A percentile compares a stretch with the other conserved stretches of the same genome.
Evolutionary conservation across 495 filamentous ascomycete genomes (phyloP).

Genomic region (Articulospora tetracladia): DNA sequence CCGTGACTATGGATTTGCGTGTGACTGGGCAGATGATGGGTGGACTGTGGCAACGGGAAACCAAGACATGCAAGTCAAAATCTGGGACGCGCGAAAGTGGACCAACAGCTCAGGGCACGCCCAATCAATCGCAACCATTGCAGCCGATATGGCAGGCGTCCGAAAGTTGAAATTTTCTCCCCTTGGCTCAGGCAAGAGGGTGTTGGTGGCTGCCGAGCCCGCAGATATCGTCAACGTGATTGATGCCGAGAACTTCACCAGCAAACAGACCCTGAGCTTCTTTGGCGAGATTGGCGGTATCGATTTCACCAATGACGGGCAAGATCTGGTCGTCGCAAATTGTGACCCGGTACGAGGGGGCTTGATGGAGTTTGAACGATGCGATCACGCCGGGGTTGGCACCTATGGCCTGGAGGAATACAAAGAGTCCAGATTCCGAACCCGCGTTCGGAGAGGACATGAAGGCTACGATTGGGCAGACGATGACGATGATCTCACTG

Average conservation of each 20-base stretch:
- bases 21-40: slow-evolving; percentile 88
- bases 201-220: slow-evolving; percentile 77
- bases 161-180: slow-evolving; percentile 80
- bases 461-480: slow-evolving; percentile 32
- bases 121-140: slow-evolving; percentile 54
- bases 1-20: slow-evolving; percentile 81
- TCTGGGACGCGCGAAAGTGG: slow-evolving; percentile 84
- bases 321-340: slow-evolving; percentile 68
- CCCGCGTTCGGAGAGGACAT: slow-evolving; percentile 1
- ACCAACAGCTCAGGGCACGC: slow-evolving; percentile 38
- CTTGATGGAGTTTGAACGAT: slow-evolving; percentile 71
- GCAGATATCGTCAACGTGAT: slow-evolving; percentile 80
- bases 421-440: neutral
- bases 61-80: slow-evolving; percentile 78
- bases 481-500: slow-evolving; percentile 28
- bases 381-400: slow-evolving; percentile 39
- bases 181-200: slow-evolving; percentile 65
- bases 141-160: slow-evolving; percentile 74
- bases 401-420: slow-evolving; percentile 23
- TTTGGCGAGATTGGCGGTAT: slow-evolving; percentile 85
- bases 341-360: slow-evolving; percentile 74
- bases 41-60: slow-evolving; percentile 86
- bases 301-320: slow-evolving; percentile 67
- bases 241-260: slow-evolving; percentile 63
- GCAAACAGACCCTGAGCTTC: slow-evolving; percentile 74